Evolutionary conservation across 1,139 yeast species (phyloP).

Genomic region (Hansenula lynferdii): DNA sequence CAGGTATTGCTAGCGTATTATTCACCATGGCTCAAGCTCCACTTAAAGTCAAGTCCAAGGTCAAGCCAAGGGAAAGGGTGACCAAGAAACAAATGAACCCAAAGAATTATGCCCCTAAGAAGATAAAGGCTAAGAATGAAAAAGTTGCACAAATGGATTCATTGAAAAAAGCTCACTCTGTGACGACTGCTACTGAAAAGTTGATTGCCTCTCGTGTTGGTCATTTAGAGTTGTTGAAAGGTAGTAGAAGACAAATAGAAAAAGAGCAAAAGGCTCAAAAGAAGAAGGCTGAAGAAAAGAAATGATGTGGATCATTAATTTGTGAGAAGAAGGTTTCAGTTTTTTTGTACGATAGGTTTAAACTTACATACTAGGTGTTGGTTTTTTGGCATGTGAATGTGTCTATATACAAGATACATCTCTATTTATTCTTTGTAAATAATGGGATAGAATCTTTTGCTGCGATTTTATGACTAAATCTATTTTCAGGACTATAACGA

Average conservation of each 20-base stretch:
- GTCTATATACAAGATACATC: conserved; percentile 2
- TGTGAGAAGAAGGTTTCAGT: too few species aligned
- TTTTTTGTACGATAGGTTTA: too few species aligned
- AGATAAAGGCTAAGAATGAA: conserved; percentile 63
- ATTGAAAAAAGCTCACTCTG: conserved; percentile 55
- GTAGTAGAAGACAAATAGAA: conserved; percentile 83
- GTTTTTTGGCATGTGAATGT: too few species aligned
- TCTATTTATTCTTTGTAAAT: conserved; percentile 12
- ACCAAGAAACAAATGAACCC: conserved; percentile 47
- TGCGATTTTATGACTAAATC: conserved; percentile 8
- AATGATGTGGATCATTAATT: too few species aligned
- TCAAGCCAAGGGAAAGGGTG: conserved; percentile 30
- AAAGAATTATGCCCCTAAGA: conserved; percentile 71
- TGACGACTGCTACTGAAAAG: conserved; percentile 74
- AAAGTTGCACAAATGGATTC: conserved; percentile 50
- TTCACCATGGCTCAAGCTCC: conserved; percentile 34
- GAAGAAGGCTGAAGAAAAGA: conserved; percentile 22
- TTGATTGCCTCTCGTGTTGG: conserved; percentile 88
- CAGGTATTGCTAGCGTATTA: too few species aligned
- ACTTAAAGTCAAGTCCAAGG: conserved; percentile 31
- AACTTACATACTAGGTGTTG: too few species aligned
- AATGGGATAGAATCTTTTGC: conserved; percentile 11
- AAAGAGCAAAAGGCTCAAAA: conserved; percentile 35
- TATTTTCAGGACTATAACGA: conserved; percentile 7
- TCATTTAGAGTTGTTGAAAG: conserved; percentile 85